These are phyloP conservation scores for Erodium moschatum DNA, from an alignment of 441 rosid genomes.

Conservation along the genomic window DNA sequence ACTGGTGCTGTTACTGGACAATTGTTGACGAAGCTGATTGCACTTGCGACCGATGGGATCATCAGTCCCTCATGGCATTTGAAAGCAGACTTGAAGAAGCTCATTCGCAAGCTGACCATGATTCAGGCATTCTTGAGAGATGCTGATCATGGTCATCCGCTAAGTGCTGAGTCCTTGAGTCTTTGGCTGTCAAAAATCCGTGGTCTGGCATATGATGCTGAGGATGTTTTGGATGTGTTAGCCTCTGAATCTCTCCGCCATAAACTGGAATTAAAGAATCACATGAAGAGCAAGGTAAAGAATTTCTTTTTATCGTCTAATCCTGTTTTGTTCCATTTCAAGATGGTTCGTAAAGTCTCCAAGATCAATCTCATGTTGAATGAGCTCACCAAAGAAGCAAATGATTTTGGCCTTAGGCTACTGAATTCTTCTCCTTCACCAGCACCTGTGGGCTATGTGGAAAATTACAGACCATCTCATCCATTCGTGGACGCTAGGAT, in stretches of 20 bases:
- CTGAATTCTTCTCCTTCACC: background rate
- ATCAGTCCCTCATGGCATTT: background rate
- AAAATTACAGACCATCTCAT: background rate
- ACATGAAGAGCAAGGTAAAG: background rate
- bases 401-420: background rate
- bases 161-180: background rate
- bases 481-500: background rate
- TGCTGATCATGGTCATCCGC: constrained; percentile 12
- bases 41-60: background rate
- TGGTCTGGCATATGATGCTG: background rate
- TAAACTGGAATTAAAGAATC: background rate
- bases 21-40: background rate
- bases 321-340: background rate
- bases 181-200: constrained; percentile 7
- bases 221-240: constrained; percentile 1
- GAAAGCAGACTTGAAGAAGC: constrained; percentile 6
- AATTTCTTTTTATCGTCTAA: background rate
- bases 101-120: background rate
- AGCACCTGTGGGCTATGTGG: background rate
- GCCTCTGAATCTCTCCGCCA: background rate
- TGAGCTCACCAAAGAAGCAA: background rate
- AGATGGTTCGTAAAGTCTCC: background rate
- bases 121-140: background rate
- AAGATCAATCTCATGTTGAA: background rate
- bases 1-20: background rate